A percentile compares a stretch with the other conserved stretches of the same genome.
Conservation (phyloP, 2,329 filamentous ascomycete species). For the Waltergamsia citrina region DNA sequence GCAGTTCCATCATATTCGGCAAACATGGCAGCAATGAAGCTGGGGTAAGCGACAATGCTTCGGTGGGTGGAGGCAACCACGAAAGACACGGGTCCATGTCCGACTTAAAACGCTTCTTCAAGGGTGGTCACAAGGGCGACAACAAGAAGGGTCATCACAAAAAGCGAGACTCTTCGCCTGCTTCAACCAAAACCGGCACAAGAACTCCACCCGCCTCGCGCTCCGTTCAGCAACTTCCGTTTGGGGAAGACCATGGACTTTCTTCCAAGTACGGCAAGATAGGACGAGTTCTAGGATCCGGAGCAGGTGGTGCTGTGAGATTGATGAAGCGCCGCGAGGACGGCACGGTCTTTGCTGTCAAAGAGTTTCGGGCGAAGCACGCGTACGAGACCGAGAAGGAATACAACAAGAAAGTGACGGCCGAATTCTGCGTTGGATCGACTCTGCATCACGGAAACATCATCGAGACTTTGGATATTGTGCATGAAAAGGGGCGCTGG, state of each 20-base stretch:
- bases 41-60: not conserved
- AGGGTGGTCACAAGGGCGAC: conserved; percentile 55
- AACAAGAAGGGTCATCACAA: conserved; percentile 56
- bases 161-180: conserved; percentile 56
- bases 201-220: conserved; percentile 37
- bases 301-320: conserved; percentile 87
- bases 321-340: conserved; percentile 91
- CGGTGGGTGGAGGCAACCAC: conserved; percentile 8
- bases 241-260: conserved; percentile 87
- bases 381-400: conserved; percentile 90
- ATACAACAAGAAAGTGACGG: conserved; percentile 96
- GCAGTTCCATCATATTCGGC: conserved; percentile 31
- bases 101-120: conserved; percentile 95
- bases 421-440: conserved; percentile 96
- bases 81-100: conserved; percentile 80
- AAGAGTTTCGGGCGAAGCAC: conserved; percentile 89
- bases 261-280: conserved; percentile 92
- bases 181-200: conserved; percentile 39
- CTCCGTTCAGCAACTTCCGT: conserved; percentile 62
- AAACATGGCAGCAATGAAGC: conserved; percentile 11
- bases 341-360: conserved; percentile 90
- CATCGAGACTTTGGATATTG: conserved; percentile 94
- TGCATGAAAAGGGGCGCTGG: conserved; percentile 90
- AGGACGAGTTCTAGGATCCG: conserved; percentile 85
- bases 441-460: conserved; percentile 96